Evolutionary conservation across 2,329 filamentous ascomycete species (phyloP).

Genomic region (Cryphonectria naterciae): DNA sequence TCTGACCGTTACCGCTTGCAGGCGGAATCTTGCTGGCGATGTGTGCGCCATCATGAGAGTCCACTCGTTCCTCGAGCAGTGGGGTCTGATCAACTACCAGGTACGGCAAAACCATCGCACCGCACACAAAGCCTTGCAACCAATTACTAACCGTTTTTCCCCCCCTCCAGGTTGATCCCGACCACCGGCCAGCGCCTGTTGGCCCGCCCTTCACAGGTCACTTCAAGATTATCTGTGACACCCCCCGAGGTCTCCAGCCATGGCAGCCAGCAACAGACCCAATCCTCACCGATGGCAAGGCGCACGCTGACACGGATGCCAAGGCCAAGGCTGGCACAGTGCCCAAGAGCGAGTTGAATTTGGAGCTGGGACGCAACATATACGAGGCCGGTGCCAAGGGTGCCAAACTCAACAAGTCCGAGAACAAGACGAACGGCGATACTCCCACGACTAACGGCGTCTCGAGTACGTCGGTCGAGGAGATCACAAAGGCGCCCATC

Average conservation of each 20-base stretch:
- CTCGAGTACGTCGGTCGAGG: conserved; percentile 54
- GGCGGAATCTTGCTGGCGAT: conserved; percentile 92
- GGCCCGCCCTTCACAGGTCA: conserved; percentile 97
- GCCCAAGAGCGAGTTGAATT: conserved; percentile 80
- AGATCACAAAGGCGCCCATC: conserved; percentile 68
- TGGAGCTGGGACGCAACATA: conserved; percentile 93
- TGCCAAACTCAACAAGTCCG: conserved; percentile 68
- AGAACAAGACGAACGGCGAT: conserved; percentile 78
- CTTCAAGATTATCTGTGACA: conserved; percentile 95
- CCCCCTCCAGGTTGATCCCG: conserved; percentile 79
- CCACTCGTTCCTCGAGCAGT: conserved; percentile 96
- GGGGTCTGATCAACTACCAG: conserved; percentile 99
- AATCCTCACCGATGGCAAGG: conserved; percentile 64
- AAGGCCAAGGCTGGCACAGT: conserved; percentile 68
- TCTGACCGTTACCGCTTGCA: conserved; percentile 92
- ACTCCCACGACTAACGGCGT: conserved; percentile 68
- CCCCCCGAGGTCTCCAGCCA: conserved; percentile 88
- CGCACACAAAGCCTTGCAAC: too few species aligned
- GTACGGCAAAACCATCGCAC: conserved; percentile 50
- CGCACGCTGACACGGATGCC: conserved; percentile 70
- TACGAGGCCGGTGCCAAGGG: conserved; percentile 90
- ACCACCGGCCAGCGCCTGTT: conserved; percentile 92
- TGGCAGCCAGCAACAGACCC: conserved; percentile 90
- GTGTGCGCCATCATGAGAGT: conserved; percentile 99
- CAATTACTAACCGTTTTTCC: conserved; percentile 4